A percentile compares a stretch with the other conserved stretches of the same genome.
phyloP scores from a whole-genome alignment of 495 filamentous ascomycete species.

The Xylaria nigripes region DNA sequence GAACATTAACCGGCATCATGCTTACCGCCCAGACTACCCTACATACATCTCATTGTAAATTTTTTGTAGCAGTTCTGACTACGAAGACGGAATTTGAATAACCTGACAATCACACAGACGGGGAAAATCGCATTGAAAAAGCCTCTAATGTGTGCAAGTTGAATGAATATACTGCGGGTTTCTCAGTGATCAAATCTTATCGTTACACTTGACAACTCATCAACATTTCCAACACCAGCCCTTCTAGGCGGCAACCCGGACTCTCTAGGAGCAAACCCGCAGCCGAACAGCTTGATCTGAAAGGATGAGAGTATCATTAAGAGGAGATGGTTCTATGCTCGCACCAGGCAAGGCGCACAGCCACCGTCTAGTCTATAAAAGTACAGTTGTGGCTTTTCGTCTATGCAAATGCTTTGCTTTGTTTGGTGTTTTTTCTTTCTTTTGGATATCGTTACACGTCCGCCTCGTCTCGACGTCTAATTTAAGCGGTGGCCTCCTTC shows the following conservation, averaged over 20 bases:
- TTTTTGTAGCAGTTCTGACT: too few relatives aligned
- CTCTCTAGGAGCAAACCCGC: slow-evolving; percentile 11
- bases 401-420: slow-evolving; percentile 20
- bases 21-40: too few relatives aligned
- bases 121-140: too few relatives aligned
- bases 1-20: too few relatives aligned
- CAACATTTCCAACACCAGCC: slow-evolving; percentile 21
- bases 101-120: too few relatives aligned
- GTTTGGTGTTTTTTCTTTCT: background rate
- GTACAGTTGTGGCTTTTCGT: slow-evolving; percentile 26
- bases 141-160: too few relatives aligned
- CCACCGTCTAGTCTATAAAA: slow-evolving; percentile 29
- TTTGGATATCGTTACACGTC: slow-evolving; percentile 27
- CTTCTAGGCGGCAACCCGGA: slow-evolving; percentile 15
- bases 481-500: slow-evolving; percentile 57
- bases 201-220: slow-evolving; percentile 12
- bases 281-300: slow-evolving; percentile 10
- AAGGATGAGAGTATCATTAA: slow-evolving; percentile 13
- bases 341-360: slow-evolving; percentile 15
- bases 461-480: slow-evolving; percentile 20
- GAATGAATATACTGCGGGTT: too few relatives aligned
- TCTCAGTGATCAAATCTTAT: too few relatives aligned
- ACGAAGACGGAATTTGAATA: too few relatives aligned
- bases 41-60: too few relatives aligned
- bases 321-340: slow-evolving; percentile 30